Evolutionary conservation across 495 filamentous ascomycete species (phyloP), one percentile per base, ranked within the genome.

Genomic region (Beverwykella pulmonaria): DNA sequence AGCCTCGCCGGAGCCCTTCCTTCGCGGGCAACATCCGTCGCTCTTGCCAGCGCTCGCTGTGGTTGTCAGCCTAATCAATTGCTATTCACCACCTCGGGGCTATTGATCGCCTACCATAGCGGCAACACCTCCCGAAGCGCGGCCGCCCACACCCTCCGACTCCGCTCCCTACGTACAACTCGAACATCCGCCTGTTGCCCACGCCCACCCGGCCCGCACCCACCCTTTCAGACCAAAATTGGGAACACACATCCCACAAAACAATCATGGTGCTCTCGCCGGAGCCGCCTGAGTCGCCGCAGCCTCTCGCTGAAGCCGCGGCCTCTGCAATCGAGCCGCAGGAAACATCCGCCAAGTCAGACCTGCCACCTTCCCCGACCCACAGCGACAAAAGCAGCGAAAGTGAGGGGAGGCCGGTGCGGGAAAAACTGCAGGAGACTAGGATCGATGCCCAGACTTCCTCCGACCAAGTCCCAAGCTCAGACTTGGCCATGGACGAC

Each of bases 351-450:
- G 39, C 10, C 15, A 61, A 61, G 23, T 22, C 54, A 10, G 34
- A 26, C 26, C n/a, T 53, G 17, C 44, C 65, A 6, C 17, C 50
- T 22, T 69, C 70, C 23, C 61, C 70, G 4, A 59, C 70, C 20
- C 61, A 57, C 29, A 72, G 66, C 66, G 70, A 72, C 49, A 52
- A 30, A 34, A 68, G 65, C 47, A 69, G 50, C 26, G 70, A 69
- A 14, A 63, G 60, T n/a, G 78, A 83, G 66, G 84, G 86, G 69
- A 80, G 81, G 61, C 84, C 83, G 10, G 84, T 86, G 47, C 79
- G 87, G 54, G 82, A 86, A 66, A 83, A 88, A 70, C 73, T 89
- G 48, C 84, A 86, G 74, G 80, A 87, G 70, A 86, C 87, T 5
- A 80, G 82, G 6, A 83, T 89, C 63, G 81, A 78, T 10, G 76